Conservation (phyloP, 2,329 filamentous ascomycete species). For the Penicillium sp. region DNA sequence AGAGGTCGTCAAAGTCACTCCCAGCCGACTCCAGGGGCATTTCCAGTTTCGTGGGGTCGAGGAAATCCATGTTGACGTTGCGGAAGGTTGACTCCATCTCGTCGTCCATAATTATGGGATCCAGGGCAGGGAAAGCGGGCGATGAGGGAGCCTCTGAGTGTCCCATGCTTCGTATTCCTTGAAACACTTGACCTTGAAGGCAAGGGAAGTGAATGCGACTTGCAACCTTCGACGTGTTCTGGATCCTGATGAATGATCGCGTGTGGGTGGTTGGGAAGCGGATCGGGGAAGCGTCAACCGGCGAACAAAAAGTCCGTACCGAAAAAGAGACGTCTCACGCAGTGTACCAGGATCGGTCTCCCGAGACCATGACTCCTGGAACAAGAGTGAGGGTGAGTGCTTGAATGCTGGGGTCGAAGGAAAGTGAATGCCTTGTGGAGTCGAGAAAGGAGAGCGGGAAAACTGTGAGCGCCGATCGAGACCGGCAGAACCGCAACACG, state of each 20-base stretch:
- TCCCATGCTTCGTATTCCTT: slow-evolving; percentile 33
- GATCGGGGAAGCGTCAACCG: background rate
- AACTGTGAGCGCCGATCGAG: slow-evolving; percentile 24
- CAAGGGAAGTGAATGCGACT: slow-evolving; percentile 10
- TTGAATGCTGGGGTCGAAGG: slow-evolving; percentile 11
- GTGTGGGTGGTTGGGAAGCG: slow-evolving; percentile 11
- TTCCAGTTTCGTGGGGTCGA: slow-evolving; percentile 38
- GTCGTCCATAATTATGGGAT: slow-evolving; percentile 42
- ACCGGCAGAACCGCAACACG: slow-evolving; percentile 20
- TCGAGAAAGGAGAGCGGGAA: slow-evolving; percentile 27
- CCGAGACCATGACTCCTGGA: slow-evolving; percentile 20
- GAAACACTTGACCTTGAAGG: slow-evolving; percentile 3
- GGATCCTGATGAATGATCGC: slow-evolving; percentile 6
- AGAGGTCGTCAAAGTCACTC: slow-evolving; percentile 43
- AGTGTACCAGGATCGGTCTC: slow-evolving; percentile 19
- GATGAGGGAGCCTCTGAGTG: slow-evolving; percentile 33
- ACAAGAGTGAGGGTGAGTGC: slow-evolving; percentile 1
- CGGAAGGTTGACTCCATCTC: slow-evolving; percentile 41
- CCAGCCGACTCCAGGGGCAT: slow-evolving; percentile 36
- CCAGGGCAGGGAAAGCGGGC: slow-evolving; percentile 36
- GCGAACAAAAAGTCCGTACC: background rate
- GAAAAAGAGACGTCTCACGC: slow-evolving; percentile 2
- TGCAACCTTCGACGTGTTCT: slow-evolving; percentile 5
- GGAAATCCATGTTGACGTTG: slow-evolving; percentile 43
- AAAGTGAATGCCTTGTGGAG: slow-evolving; percentile 24